Percentiles rank a stretch among this genome's conserved stretches.
Conservation (phyloP, 1,284 basidiomycete species). For the Pascua sp. region DNA sequence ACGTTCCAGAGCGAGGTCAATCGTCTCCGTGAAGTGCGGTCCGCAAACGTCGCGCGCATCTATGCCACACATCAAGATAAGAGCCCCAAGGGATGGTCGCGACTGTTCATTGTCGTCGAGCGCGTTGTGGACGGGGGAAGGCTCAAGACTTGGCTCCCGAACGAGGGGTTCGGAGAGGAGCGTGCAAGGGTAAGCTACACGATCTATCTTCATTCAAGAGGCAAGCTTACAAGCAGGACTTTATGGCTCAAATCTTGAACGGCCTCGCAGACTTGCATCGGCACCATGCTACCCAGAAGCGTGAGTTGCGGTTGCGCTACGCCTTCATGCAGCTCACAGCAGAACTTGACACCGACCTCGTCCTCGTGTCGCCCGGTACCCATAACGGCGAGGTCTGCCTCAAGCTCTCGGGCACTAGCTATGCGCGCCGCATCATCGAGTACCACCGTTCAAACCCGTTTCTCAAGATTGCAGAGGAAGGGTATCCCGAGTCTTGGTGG, state of each 20-base stretch:
- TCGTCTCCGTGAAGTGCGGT: constrained; percentile 30
- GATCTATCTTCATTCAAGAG: too few species aligned
- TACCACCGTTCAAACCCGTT: constrained; percentile 49
- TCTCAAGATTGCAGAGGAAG: constrained; percentile 29
- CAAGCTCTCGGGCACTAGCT: constrained; percentile 45
- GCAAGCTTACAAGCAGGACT: constrained; percentile 26
- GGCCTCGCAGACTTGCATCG: constrained; percentile 42
- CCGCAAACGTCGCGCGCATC: constrained; percentile 32
- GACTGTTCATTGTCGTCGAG: constrained; percentile 42
- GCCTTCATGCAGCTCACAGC: not conserved
- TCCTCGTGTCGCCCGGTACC: constrained; percentile 27
- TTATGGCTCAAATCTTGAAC: constrained; percentile 41
- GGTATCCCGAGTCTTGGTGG: constrained; percentile 40
- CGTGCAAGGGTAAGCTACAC: constrained; percentile 32
- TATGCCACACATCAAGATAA: constrained; percentile 41
- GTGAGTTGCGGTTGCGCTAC: too few species aligned
- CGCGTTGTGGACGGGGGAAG: constrained; percentile 35
- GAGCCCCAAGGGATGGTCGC: constrained; percentile 45
- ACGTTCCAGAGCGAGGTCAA: constrained; percentile 32
- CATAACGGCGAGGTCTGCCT: constrained; percentile 23
- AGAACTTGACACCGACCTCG: constrained; percentile 41
- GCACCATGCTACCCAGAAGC: constrained; percentile 39
- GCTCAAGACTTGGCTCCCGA: constrained; percentile 38
- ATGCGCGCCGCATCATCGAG: constrained; percentile 43
- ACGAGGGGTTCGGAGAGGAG: constrained; percentile 40